Conservation (phyloP, 2,329 filamentous ascomycete species). For the Coleophoma eucalyptorum region DNA sequence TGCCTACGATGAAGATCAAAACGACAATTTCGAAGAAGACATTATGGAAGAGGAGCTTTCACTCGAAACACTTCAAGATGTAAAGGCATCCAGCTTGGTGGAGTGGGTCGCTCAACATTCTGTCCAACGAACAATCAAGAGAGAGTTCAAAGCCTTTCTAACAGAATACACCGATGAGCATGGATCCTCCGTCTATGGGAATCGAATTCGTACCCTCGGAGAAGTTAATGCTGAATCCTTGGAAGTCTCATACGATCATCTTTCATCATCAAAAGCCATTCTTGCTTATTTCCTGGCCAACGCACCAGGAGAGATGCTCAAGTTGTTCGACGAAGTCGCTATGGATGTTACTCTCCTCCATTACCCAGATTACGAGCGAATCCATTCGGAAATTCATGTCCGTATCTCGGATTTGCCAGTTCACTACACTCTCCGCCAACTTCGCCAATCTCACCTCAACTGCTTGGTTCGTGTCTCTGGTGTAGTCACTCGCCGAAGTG, state of each 20-base stretch:
- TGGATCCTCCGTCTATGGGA: constrained; percentile 90
- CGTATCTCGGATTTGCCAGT: constrained; percentile 93
- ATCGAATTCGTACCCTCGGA: constrained; percentile 90
- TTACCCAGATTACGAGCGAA: constrained; percentile 96
- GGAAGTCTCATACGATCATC: constrained; percentile 92
- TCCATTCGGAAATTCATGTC: constrained; percentile 96
- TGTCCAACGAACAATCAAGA: constrained; percentile 88
- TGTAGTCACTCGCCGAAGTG: constrained; percentile 89
- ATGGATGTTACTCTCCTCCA: constrained; percentile 95
- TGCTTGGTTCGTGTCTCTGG: constrained; percentile 91
- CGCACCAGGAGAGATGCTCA: constrained; percentile 89
- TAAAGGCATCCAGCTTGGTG: constrained; percentile 88
- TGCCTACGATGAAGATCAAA: constrained; percentile 90
- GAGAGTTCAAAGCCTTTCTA: constrained; percentile 96
- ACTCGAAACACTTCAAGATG: constrained; percentile 84
- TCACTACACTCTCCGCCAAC: constrained; percentile 89
- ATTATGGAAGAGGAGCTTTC: constrained; percentile 96
- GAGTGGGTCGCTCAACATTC: constrained; percentile 92
- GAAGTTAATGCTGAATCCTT: constrained; percentile 95
- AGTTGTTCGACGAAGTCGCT: constrained; percentile 93
- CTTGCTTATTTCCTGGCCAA: constrained; percentile 96
- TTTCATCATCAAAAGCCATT: constrained; percentile 86
- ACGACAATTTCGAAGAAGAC: constrained; percentile 87
- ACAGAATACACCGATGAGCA: constrained; percentile 92
- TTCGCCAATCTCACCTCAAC: constrained; percentile 94